Evolutionary conservation across 495 filamentous ascomycete species (phyloP).

Genomic region (Cercophora samala): DNA sequence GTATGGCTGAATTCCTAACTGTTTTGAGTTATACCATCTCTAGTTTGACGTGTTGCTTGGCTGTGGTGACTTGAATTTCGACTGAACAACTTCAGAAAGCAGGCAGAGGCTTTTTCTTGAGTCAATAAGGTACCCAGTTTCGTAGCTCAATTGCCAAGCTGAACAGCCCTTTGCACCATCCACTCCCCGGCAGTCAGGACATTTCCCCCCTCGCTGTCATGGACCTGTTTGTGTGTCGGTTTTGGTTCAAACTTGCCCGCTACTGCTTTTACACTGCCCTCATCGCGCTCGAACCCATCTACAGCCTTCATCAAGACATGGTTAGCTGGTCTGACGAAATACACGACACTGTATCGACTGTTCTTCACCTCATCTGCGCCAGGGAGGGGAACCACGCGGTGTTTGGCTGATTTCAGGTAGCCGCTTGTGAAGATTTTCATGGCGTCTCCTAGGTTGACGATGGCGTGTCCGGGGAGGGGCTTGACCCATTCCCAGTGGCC

Average conservation of each 20-base stretch:
- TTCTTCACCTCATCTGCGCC: conserved; percentile 42
- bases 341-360: conserved; percentile 60
- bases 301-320: conserved; percentile 48
- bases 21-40: background rate
- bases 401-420: conserved; percentile 58
- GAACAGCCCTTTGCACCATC: conserved; percentile 46
- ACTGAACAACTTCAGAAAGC: too few relatives aligned
- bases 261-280: conserved; percentile 19
- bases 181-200: conserved; percentile 48
- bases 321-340: conserved; percentile 60
- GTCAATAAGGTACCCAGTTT: too few relatives aligned
- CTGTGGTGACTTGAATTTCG: too few relatives aligned
- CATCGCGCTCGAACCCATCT: conserved; percentile 28
- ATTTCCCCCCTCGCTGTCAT: conserved; percentile 23
- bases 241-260: conserved; percentile 23
- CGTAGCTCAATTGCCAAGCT: conserved; percentile 33
- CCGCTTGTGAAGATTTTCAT: conserved; percentile 62
- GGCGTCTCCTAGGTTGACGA: conserved; percentile 66
- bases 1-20: background rate
- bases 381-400: conserved; percentile 58
- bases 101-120: too few relatives aligned
- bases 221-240: background rate
- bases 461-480: conserved; percentile 54
- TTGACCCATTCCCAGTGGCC: conserved; percentile 53
- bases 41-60: background rate